Conservation (phyloP, 2,329 filamentous ascomycete species). For the Exophiala phaeomuriformis region DNA sequence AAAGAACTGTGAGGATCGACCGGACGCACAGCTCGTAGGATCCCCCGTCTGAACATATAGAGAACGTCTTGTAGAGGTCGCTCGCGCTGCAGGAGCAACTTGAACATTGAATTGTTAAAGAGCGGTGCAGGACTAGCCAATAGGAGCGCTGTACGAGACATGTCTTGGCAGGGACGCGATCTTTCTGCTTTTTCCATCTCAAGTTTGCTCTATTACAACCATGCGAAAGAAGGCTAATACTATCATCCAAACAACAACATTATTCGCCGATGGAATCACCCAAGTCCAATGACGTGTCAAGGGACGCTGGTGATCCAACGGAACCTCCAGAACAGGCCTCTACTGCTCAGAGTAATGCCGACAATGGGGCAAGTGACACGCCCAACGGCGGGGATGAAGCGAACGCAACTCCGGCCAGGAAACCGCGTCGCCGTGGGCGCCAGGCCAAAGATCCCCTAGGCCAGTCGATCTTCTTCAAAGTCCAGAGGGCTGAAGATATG, state of each 20-base stretch:
- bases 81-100: background rate
- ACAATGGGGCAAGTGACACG: background rate
- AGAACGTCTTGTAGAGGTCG: too few species aligned
- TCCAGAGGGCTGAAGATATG: slow-evolving; percentile 21
- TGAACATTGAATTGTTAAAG: background rate
- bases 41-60: background rate
- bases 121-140: slow-evolving; percentile 7
- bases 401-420: background rate
- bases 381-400: background rate
- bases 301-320: background rate
- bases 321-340: background rate
- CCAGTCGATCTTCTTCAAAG: slow-evolving; percentile 19
- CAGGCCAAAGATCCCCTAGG: slow-evolving; percentile 24
- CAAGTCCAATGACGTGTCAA: background rate
- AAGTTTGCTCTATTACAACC: slow-evolving; percentile 11
- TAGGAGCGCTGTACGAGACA: background rate
- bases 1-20: too few species aligned
- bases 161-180: slow-evolving; percentile 17
- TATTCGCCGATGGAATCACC: slow-evolving; percentile 8
- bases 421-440: slow-evolving; percentile 14
- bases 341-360: background rate
- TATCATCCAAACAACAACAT: background rate
- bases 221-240: slow-evolving; percentile 14
- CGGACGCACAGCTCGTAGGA: background rate
- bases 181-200: background rate